Conservation (phyloP, 2,329 filamentous ascomycete genomes). For the Fonsecaea nubica region DNA sequence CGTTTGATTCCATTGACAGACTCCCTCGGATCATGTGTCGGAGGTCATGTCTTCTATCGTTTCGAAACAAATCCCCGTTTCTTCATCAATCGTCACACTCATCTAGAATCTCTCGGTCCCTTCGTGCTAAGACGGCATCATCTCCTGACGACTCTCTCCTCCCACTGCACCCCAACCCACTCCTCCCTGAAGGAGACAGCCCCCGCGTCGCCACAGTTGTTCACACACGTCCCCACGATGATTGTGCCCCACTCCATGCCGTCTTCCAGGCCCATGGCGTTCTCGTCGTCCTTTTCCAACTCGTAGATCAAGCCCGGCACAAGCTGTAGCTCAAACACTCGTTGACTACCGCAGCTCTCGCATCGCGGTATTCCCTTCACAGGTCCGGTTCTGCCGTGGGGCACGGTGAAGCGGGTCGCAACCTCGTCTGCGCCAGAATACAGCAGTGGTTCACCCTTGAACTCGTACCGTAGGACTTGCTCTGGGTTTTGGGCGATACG, state of each 20-base stretch:
- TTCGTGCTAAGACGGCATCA: neutral
- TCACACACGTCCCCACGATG: slow-evolving; percentile 81
- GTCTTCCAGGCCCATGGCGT: slow-evolving; percentile 62
- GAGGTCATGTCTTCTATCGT: neutral
- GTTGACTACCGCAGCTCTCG: slow-evolving; percentile 72
- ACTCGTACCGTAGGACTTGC: slow-evolving; percentile 82
- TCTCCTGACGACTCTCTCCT: slow-evolving; percentile 62
- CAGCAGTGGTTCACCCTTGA: slow-evolving; percentile 73
- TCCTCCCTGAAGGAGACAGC: slow-evolving; percentile 85
- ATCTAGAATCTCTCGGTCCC: neutral
- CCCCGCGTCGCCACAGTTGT: slow-evolving; percentile 73
- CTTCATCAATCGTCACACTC: neutral
- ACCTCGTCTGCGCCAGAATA: slow-evolving; percentile 80
- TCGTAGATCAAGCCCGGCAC: slow-evolving; percentile 89
- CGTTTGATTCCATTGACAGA: neutral
- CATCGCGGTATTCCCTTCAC: slow-evolving; percentile 71
- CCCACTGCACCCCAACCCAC: slow-evolving; percentile 98
- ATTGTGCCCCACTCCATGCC: slow-evolving; percentile 99
- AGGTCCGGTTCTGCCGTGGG: slow-evolving; percentile 36
- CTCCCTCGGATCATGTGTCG: neutral
- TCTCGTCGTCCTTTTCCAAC: slow-evolving; percentile 72
- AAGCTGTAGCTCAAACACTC: slow-evolving; percentile 90
- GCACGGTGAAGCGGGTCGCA: slow-evolving; percentile 64
- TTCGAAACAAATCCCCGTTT: too few species aligned
- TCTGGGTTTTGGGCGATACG: slow-evolving; percentile 80